phyloP scores from a whole-genome alignment of 1,284 basidiomycete species.

The Moniliophthora roreri region DNA sequence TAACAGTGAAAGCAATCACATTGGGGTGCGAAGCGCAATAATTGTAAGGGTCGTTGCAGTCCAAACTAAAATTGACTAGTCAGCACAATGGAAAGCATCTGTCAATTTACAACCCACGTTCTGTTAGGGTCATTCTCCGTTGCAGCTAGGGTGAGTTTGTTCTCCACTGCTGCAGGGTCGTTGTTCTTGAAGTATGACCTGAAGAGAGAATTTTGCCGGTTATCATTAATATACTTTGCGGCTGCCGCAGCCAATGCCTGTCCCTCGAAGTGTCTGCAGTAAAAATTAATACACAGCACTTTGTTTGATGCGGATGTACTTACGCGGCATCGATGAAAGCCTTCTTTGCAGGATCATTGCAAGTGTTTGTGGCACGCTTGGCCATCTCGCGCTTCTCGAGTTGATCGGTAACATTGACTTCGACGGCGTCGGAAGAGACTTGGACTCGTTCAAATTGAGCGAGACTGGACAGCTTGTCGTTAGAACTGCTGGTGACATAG shows the following conservation, averaged over 20 bases:
- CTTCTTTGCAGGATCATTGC: constrained; percentile 26
- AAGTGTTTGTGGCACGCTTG: constrained; percentile 34
- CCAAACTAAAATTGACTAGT: constrained; percentile 11
- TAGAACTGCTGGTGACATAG: constrained; percentile 24
- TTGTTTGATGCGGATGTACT: background rate
- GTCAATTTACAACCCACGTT: constrained; percentile 13
- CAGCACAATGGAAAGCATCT: background rate
- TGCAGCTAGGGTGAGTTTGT: constrained; percentile 16
- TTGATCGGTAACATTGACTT: constrained; percentile 30
- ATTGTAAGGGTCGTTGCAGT: constrained; percentile 18
- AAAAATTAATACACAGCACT: background rate
- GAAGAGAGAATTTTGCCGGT: constrained; percentile 18
- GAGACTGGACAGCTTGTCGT: constrained; percentile 16
- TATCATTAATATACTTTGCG: constrained; percentile 17
- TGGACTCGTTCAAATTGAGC: constrained; percentile 23
- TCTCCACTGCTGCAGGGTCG: constrained; percentile 11
- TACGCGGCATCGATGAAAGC: constrained; percentile 35
- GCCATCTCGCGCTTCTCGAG: constrained; percentile 28
- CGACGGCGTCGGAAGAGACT: constrained; percentile 24
- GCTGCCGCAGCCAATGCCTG: constrained; percentile 15
- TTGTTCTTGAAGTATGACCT: constrained; percentile 18
- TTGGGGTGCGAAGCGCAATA: constrained; percentile 16
- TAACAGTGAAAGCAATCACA: constrained; percentile 21
- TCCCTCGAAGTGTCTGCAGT: constrained; percentile 16
- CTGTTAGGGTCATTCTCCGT: constrained; percentile 17